Base-by-base conservation (phyloP, 768 basidiomycete species). In the Mycena rosella region DNA sequence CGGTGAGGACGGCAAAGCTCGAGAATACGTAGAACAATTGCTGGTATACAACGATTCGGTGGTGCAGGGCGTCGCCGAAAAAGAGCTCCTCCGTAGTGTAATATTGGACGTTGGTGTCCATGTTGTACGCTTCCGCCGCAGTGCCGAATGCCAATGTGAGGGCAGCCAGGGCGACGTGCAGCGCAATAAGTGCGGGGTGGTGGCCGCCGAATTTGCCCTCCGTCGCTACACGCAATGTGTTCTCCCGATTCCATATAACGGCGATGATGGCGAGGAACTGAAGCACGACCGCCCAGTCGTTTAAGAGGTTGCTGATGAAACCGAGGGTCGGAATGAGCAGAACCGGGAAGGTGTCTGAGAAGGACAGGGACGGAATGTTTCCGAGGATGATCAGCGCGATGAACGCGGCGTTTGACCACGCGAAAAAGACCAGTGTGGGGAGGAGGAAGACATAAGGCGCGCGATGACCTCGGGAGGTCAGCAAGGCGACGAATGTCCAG, bases 121-220 rank as follows among this genome's bases (percentile, higher is more conserved):
- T 42, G 32, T 20, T 17, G n/a, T 34, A 44, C 29, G 47, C 67
- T n/a, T 64, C 63, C 22, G 59, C 26, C 13, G 70, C 70, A 6
- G 67, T 72, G 24, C 67, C 67, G 7, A 72, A 55, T 24, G 47
- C 36, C 27, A 68, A 72, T 24, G 40, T 48, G n/a, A 72, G 70
- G 9, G 32, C 14, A 18, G 67, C 70, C 22, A 72, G 66, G 13
- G 49, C 22, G 30, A 20, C 67, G 36, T 72, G 67, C 26, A 69
- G 1, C 2, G 45, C 61, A 22, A 48, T 63, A 20, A 67, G 58
- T n/a, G 36, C 59, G 11, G 57, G 65, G 26, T 65, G 49, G 24
- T 65, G 70, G 3, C 65, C 59, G 13, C 63, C 63, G n/a, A 29
- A 59, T 34, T 68, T 68, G 24, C 70, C 70, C 15, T 68, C 67